Base-by-base conservation (phyloP, 116 monocot species). In the Dioscorea cayenensis region DNA sequence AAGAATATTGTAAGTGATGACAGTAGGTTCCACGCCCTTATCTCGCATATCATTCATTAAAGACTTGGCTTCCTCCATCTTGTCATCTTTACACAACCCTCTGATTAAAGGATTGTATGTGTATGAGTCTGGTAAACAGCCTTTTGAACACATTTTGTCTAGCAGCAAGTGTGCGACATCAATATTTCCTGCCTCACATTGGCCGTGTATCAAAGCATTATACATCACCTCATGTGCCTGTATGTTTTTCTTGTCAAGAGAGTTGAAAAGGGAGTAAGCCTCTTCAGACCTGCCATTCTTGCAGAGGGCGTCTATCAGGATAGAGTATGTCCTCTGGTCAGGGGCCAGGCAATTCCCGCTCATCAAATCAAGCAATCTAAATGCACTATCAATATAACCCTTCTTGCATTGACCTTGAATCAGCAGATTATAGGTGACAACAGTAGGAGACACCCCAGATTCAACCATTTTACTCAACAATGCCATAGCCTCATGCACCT, bases 371-470 rank as follows among this genome's bases (percentile, higher is more conserved):
- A 90, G 78, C 68, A 90, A 68, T 65, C 86, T 82, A 36, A 84
- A 84, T 43, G 90, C 90, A 70, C 72, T 79, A 66, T 90, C 72
- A 59, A 82, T 60, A 72, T 82, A 67, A 58, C 81, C 84, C 72
- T 83, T 77, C 66, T 75, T 80, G 73, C 84, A 90, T 35, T 86
- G 84, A 7, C 90, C 90, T 61, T 84, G 77, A 61, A 86, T 82
- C 63, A 90, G 67, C 20, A 66, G 49, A 9, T 80, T 90, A 38
- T 86, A 90, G 7, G 86, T 84, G 28, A 82, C 62, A 67, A 79
- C 32, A 49, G 76, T 62, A 16, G 84, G 84, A 81, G 68, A 61
- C 51, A 86, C 51, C 3, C 84, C 82, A 28, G 17, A 72, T 14
- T 79, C 66, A 11, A 66, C 70, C 86, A 90, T 86, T 68, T 82